These are phyloP conservation scores for Kodamaea fungicola DNA, from an alignment of 1,139 yeast genomes.

Conservation along the genomic window DNA sequence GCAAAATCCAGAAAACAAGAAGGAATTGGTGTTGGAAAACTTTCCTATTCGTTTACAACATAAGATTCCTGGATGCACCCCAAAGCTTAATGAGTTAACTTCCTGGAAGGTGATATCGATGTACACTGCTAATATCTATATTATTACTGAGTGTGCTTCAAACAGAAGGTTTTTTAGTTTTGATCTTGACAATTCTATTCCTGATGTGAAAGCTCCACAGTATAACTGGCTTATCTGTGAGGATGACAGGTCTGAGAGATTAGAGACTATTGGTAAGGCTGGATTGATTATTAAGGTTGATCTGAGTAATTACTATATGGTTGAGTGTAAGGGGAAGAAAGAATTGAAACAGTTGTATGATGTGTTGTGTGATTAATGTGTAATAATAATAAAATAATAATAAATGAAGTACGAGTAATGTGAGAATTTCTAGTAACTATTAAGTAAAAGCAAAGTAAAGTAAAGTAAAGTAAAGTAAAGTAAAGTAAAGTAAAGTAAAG, in stretches of 20 bases:
- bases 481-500: no score
- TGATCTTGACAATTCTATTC: slow-evolving; percentile 19
- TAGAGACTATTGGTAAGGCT: slow-evolving; percentile 45
- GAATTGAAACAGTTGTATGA: slow-evolving; percentile 36
- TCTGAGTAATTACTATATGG: slow-evolving; percentile 35
- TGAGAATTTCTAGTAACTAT: no score
- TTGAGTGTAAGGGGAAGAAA: slow-evolving; percentile 46
- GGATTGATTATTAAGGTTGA: slow-evolving; percentile 38
- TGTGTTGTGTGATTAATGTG: slow-evolving; percentile 15
- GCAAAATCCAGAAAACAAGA: slow-evolving; percentile 15
- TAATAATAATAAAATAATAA: no score
- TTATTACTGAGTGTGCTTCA: slow-evolving; percentile 25
- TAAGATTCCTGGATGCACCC: slow-evolving; percentile 29
- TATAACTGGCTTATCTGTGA: slow-evolving; percentile 36
- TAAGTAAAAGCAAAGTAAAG: no score
- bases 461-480: no score
- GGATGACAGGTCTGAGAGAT: slow-evolving; percentile 25
- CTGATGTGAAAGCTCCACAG: slow-evolving; percentile 14
- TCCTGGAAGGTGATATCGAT: slow-evolving; percentile 45
- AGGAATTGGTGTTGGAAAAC: slow-evolving; percentile 20
- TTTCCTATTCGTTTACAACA: slow-evolving; percentile 40
- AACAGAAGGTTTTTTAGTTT: slow-evolving; percentile 30
- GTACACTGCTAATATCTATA: slow-evolving; percentile 30
- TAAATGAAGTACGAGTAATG: no score
- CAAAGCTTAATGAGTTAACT: slow-evolving; percentile 31